Base-by-base conservation (phyloP, 495 filamentous ascomycete species). In the Podospora anserina region DNA sequence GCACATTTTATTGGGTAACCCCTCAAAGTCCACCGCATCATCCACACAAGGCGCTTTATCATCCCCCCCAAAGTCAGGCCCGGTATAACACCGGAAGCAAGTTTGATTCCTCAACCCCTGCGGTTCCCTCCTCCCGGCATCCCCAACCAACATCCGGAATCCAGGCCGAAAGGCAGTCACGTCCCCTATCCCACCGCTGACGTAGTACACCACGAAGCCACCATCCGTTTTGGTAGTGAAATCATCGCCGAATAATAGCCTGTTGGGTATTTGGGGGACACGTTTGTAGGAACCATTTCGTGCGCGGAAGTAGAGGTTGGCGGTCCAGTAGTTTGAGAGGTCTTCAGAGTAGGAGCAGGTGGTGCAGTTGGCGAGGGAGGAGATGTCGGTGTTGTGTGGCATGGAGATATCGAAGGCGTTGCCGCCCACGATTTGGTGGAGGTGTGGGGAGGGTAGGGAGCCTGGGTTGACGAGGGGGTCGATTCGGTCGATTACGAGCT, bases 321-420 rank as follows among this genome's bases (percentile, higher is more conserved):
- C 80, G 5, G 81, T 81, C 81, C 79, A 82, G 72, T 83, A 82
- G 76, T 83, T 83, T 59, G 76, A 79, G 44, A 79, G 72, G 66
- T 80, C 76, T 0, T 80, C 77, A 61, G 73, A 71, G 49, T 76
- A 79, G 59, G 71, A 78, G 61, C 78, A 80, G 3, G 74, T 79
- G 4, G 78, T 80, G 69, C 78, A 80, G 7, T 65, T 75, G 15
- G 77, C 73, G 0, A 73, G 65, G 9, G 32, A 49, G 28, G 69
- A 74, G 32, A 76, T 73, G 26, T 81, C 78, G 32, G 74, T 72
- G 30, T 79, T 76, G 6, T 66, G 44, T 0, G 76, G 70, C 62
- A 80, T 75, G 15, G 72, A 70, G 27, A 74, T 69, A 65, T 79
- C 77, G 72, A 80, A 79, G 19, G 77, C 76, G 70, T 80, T 78